Base-by-base conservation (phyloP, 345 rosid species). In the Acer saccharum region DNA sequence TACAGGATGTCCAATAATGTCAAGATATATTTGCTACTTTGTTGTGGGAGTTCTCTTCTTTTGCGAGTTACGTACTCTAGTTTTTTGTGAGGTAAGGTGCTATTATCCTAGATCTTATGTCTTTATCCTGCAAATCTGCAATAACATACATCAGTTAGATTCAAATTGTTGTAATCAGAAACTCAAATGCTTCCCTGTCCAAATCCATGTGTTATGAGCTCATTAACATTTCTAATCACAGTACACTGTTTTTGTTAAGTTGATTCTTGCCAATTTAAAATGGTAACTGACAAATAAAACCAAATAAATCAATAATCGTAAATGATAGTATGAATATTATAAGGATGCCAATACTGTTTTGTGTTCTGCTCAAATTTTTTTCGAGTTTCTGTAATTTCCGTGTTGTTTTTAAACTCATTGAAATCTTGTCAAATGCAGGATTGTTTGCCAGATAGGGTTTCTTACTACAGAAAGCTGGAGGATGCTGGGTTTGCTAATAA, bases 1-100 rank as follows among this genome's bases (percentile, higher is more conserved):
- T 61, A 69, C 80, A 78, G 85, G 81, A 69, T 81, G 62, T 68
- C 78, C 70, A 74, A 81, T 81, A 76, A 78, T 71, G 72, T 74
- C 68, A 65, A 35, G 77, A 71, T 77, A 69, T 67, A 14, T 67
- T 20, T 71, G 70, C 74, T 50, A 35, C 73, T 71, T 75, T 71
- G 77, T 29, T 70, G 68, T 68, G 43, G 74, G 79, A 78, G 71
- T 72, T 61, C 32, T 78, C 80, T 76, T 67, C 29, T 16, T 77
- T 82, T 75, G 72, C 48, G 41, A 10, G 48, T 75, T 65, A 57
- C 16, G 20, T 55, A 23, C 68, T 6, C 70, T 12, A 1, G 48
- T 61, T 41, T 21, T 43, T 20, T 55, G 6, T 67, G 71, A 78
- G 80, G 85, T 71, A 46, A 70, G 68, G 0, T 32, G 73, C n/a